Evolutionary conservation across 2,329 filamentous ascomycete genomes (phyloP).

Genomic region (Fusarium sp.): DNA sequence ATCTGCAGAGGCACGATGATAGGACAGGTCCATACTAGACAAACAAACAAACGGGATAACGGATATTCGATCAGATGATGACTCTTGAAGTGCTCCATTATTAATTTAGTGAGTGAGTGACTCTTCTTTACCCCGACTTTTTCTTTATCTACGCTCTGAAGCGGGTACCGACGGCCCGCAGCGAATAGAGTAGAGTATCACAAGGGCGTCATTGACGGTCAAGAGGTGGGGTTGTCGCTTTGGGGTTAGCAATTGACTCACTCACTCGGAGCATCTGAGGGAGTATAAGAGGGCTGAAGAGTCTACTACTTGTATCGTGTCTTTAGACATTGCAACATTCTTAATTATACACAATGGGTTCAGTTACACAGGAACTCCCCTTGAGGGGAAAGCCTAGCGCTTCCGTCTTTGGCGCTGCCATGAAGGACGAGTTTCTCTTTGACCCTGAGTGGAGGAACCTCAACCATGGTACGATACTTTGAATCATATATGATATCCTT

Average conservation of each 20-base stretch:
- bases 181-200: neutral
- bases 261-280: neutral
- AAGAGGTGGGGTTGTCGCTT: constrained; percentile 32
- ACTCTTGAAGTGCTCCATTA: neutral
- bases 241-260: constrained; percentile 29
- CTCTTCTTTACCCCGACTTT: neutral
- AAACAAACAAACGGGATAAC: neutral
- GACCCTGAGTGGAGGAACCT: constrained; percentile 75
- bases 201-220: constrained; percentile 40
- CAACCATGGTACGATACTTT: constrained; percentile 73
- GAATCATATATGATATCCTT: neutral
- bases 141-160: constrained; percentile 1
- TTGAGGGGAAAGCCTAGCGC: constrained; percentile 32
- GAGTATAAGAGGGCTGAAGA: constrained; percentile 18
- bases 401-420: constrained; percentile 46
- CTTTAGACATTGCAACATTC: neutral
- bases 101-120: neutral
- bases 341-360: constrained; percentile 33
- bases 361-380: constrained; percentile 36
- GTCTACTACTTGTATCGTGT: neutral
- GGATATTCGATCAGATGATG: neutral
- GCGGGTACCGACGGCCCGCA: constrained; percentile 27
- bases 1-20: neutral
- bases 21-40: neutral
- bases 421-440: constrained; percentile 76